These are phyloP conservation scores for Omphalotus guepiniiformis DNA, from an alignment of 768 basidiomycete genomes.

Conservation along the genomic window DNA sequence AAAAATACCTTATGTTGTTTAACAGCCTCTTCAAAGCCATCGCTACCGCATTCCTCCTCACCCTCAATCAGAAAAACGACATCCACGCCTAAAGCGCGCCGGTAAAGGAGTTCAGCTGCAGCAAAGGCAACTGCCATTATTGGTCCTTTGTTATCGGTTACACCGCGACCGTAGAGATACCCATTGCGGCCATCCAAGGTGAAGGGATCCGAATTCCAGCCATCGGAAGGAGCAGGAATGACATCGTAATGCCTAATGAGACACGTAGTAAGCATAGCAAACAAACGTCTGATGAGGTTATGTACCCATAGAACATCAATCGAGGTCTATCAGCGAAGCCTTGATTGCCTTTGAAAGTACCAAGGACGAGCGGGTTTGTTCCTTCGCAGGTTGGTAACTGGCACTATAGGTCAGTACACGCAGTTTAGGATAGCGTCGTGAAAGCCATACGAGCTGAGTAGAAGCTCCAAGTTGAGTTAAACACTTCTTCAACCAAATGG, in stretches of 20 bases:
- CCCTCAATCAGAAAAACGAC: conserved; percentile 92
- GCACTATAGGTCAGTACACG: background rate
- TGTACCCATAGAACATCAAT: conserved; percentile 87
- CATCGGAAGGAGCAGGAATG: conserved; percentile 69
- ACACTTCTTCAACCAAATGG: conserved; percentile 88
- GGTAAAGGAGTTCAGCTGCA: conserved; percentile 71
- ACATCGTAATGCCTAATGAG: conserved; percentile 86
- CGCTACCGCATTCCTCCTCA: conserved; percentile 93
- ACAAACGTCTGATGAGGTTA: conserved; percentile 1
- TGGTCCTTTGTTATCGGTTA: conserved; percentile 95
- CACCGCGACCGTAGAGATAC: conserved; percentile 86
- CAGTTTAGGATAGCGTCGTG: background rate
- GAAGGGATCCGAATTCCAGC: conserved; percentile 88
- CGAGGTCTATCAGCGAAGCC: conserved; percentile 58
- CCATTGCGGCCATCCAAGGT: conserved; percentile 78
- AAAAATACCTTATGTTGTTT: conserved; percentile 60
- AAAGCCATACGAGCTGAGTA: conserved; percentile 57
- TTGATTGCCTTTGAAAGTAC: conserved; percentile 75
- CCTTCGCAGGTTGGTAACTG: conserved; percentile 76
- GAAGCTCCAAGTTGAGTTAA: conserved; percentile 85
- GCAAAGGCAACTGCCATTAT: conserved; percentile 90
- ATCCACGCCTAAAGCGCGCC: conserved; percentile 76
- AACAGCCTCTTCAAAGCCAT: conserved; percentile 80
- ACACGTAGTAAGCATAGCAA: conserved; percentile 1
- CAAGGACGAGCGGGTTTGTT: conserved; percentile 85